A percentile compares a stretch with the other conserved stretches of the same genome.
Conservation (phyloP, 805 yeast species). For the Wickerhamia fluorescens region DNA sequence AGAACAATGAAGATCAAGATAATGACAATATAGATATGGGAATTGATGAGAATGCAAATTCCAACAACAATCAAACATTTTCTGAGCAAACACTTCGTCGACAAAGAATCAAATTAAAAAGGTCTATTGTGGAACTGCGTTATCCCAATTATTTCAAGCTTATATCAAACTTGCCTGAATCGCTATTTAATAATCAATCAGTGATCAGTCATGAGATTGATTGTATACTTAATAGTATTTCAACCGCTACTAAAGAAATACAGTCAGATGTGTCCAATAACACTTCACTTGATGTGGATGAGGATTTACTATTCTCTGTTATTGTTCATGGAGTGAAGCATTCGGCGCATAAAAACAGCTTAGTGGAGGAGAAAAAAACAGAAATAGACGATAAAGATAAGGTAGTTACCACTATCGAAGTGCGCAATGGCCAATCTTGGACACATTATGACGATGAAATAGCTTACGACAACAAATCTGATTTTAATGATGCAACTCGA, state of each 20-base stretch:
- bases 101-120: slow-evolving; percentile 24
- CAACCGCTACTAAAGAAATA: slow-evolving; percentile 17
- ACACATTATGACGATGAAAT: slow-evolving; percentile 31
- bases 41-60: slow-evolving; percentile 11
- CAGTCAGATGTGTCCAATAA: slow-evolving; percentile 18
- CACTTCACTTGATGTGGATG: slow-evolving; percentile 28
- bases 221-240: slow-evolving; percentile 17
- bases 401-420: slow-evolving; percentile 26
- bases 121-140: slow-evolving; percentile 21
- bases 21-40: slow-evolving; percentile 47
- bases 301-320: slow-evolving; percentile 31
- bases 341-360: slow-evolving; percentile 3
- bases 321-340: slow-evolving; percentile 28
- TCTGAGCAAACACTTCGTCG: slow-evolving; percentile 27
- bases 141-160: slow-evolving; percentile 32
- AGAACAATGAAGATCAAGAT: slow-evolving; percentile 26
- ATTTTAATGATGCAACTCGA: slow-evolving; percentile 39
- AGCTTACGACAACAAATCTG: slow-evolving; percentile 28
- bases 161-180: slow-evolving; percentile 29
- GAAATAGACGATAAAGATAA: neutral
- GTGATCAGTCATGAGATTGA: slow-evolving; percentile 25
- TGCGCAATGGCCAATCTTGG: slow-evolving; percentile 38
- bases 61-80: slow-evolving; percentile 8
- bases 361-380: slow-evolving; percentile 1
- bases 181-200: slow-evolving; percentile 25